phyloP scores from a whole-genome alignment of 176 grass and related monocot genomes.

The Zoysia pacifica region DNA sequence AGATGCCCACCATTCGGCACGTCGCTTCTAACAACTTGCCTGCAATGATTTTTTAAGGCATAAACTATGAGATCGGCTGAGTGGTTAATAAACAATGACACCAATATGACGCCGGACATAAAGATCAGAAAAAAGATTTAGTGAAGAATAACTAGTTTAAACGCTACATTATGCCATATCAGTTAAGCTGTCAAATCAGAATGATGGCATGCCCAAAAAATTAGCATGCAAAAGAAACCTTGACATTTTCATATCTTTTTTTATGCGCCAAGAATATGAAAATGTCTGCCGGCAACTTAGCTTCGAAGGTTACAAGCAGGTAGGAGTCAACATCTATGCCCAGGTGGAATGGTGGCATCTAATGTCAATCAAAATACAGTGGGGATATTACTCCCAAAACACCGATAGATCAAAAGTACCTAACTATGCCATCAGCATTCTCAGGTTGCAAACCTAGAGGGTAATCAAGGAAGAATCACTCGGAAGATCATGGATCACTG shows the following conservation, averaged over 20 bases:
- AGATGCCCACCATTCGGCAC: constrained; percentile 57
- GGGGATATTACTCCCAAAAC: background rate
- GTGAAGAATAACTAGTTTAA: background rate
- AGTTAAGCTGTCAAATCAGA: constrained; percentile 41
- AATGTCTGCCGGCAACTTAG: constrained; percentile 8
- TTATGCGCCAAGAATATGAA: background rate
- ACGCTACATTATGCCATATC: constrained; percentile 14
- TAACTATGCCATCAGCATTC: constrained; percentile 2
- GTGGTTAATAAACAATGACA: constrained; percentile 31
- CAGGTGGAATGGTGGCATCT: background rate
- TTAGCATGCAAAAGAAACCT: constrained; percentile 2
- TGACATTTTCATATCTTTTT: constrained; percentile 5
- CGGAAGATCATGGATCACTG: background rate
- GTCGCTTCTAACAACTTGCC: constrained; percentile 74
- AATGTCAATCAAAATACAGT: background rate
- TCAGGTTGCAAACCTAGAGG: background rate
- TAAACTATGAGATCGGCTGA: constrained; percentile 18
- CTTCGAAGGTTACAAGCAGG: constrained; percentile 12
- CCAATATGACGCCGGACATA: constrained; percentile 1
- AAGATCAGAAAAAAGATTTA: background rate
- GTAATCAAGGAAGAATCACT: background rate
- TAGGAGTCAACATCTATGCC: background rate
- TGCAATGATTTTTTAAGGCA: constrained; percentile 40
- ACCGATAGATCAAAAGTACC: background rate
- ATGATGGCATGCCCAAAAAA: background rate